Base-by-base conservation (phyloP, 179 eudicot species). In the Beta lomatogona region DNA sequence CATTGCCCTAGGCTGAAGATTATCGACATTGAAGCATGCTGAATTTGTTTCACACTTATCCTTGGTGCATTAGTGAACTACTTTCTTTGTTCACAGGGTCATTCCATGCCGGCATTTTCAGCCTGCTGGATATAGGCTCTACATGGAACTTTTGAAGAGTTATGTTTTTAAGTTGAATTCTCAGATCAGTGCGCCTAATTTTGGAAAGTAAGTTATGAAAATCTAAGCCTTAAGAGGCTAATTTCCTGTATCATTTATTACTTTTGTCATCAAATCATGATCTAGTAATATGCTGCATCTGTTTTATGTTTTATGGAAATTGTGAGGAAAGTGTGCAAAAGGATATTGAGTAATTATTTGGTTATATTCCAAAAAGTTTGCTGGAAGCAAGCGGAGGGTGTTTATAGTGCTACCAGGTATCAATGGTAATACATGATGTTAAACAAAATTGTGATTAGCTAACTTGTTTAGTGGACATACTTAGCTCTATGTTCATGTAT, bases 121-220 rank as follows among this genome's bases (percentile, higher is more conserved):
- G 67, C 98, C 98, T 50, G 85, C 97, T n/a, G 94, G 94, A 78
- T 95, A 88, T 83, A 94, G 98, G 86, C 88, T 95, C 81, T 95
- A 93, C 77, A 83, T 95, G 97, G 99, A 95, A 82, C 93, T 95
- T 59, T 68, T 95, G 72, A 94, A 87, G 72, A 85, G 87, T 72
- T 86, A 95, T 77, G 89, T 87, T 75, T 90, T 94, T 79, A 80
- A 84, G 63, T 87, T 91, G 66, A 87, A 89, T 79, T 75, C 86
- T 79, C 89, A 88, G 53, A 77, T 89, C 46, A 82, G 80, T 65
- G 86, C 66, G 71, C 85, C 89, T n/a, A 78, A 89, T 71, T 85
- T 88, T 88, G 89, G 87, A 21, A 82, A 87, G 99, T 95, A 83
- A 89, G 97, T 88, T 84, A 41, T 57, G n/a, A 80, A 45, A 57